phyloP scores from a whole-genome alignment of 139 green algal species.

The Volvox reticuliferus region DNA sequence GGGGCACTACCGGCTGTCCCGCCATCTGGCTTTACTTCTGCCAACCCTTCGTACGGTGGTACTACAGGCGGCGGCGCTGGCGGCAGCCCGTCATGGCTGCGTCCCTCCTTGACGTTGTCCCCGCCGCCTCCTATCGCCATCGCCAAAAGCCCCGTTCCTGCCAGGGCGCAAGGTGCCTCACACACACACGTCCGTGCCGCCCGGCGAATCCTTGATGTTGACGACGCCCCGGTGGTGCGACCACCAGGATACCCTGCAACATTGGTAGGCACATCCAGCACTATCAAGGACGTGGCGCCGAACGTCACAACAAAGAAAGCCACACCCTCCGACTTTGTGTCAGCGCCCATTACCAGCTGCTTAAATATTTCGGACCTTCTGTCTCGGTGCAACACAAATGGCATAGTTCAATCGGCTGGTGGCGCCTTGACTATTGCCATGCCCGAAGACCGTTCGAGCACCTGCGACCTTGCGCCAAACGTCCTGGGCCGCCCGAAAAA shows the following conservation, averaged over 20 bases:
- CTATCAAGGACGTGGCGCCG: not conserved
- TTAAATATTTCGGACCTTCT: conserved; percentile 5
- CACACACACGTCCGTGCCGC: not conserved
- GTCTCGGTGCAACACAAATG: not conserved
- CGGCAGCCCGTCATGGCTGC: not conserved
- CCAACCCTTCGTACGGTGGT: too few relatives aligned
- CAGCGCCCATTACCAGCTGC: not conserved
- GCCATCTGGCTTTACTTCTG: not conserved
- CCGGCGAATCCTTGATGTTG: not conserved
- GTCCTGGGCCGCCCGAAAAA: too few relatives aligned
- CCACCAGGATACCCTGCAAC: not conserved
- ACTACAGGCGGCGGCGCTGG: not conserved
- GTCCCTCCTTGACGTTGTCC: not conserved
- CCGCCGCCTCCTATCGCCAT: not conserved
- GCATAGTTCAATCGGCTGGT: too few relatives aligned
- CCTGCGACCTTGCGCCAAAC: too few relatives aligned
- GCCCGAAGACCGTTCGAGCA: too few relatives aligned
- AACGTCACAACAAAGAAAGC: not conserved
- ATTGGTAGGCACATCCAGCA: not conserved
- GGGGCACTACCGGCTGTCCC: not conserved
- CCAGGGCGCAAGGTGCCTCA: not conserved
- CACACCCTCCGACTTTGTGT: not conserved
- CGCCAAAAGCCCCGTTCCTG: not conserved
- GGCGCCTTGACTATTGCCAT: too few relatives aligned
- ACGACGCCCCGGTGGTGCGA: not conserved